Base-by-base conservation (phyloP, 257 asterid genomes). In the Nicotiana attenuata region DNA sequence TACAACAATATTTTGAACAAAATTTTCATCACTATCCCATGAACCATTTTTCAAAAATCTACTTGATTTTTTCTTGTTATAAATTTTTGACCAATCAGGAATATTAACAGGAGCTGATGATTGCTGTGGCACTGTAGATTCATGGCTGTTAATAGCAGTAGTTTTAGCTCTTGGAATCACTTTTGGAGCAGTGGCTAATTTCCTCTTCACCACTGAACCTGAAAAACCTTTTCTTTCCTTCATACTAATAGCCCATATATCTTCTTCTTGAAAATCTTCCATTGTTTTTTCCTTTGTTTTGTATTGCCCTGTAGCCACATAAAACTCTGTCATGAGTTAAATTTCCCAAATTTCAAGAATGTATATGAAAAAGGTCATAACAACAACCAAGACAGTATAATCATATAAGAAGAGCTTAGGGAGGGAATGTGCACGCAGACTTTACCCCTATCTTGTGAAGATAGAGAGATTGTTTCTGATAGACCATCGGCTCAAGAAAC, bases 201-300 rank as follows among this genome's bases (percentile, higher is more conserved):
- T 65, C 73, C 20, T 65, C 24, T 29, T 76, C 50, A 24, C 26
- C 3, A 67, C 77, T 31, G 19, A 14, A 15, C 14, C 1, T 33
- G 77, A 31, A 16, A 24, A 33, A 15, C 33, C 14, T 19, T 78
- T 55, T 28, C 29, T 28, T 28, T 28, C 29, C 29, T 28, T 28
- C 29, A 28, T 28, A 28, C 2, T 28, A 28, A 28, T 28, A 28
- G 29, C 29, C 29, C 29, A 28, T 28, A 28, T 28, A 1, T 28
- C 29, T 28, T 28, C 69, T 78, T 59, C 71, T 29, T 78, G 71
- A 33, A 78, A 35, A 38, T 78, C 41, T 59, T 77, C 57, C 52
- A 65, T 45, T 19, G 14, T 5, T 10, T 55, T 78, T 33, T 59
- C 69, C 81, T 33, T 1, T 55, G 65, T 33, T 53, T 61, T 15